These are phyloP conservation scores for Starmerella asiatica DNA, from an alignment of 805 yeast species.

Conservation along the genomic window DNA sequence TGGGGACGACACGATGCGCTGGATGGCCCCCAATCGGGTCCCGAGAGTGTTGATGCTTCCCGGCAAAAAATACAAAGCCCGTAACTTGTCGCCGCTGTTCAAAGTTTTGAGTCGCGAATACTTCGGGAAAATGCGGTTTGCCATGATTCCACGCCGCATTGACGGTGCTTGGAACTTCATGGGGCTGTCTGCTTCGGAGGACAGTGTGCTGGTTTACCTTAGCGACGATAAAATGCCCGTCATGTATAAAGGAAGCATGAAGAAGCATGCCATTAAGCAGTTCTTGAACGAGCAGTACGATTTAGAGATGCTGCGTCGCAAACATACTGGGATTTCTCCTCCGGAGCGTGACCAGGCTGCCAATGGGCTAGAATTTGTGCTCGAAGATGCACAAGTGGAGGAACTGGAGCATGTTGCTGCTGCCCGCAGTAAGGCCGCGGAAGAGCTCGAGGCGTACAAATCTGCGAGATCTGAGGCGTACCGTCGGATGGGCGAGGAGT, in stretches of 20 bases:
- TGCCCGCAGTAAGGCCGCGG: slow-evolving; percentile 7
- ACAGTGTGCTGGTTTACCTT: slow-evolving; percentile 21
- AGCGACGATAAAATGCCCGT: slow-evolving; percentile 19
- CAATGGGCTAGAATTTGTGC: slow-evolving; percentile 19
- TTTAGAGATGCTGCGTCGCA: slow-evolving; percentile 20
- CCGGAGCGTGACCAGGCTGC: slow-evolving; percentile 18
- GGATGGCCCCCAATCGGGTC: slow-evolving; percentile 19
- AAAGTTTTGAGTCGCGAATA: slow-evolving; percentile 25
- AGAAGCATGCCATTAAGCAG: slow-evolving; percentile 18
- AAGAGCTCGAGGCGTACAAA: slow-evolving; percentile 3
- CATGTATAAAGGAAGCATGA: slow-evolving; percentile 24
- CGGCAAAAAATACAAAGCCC: slow-evolving; percentile 20
- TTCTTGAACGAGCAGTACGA: slow-evolving; percentile 23
- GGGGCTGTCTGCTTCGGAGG: slow-evolving; percentile 19
- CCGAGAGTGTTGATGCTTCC: slow-evolving; percentile 24
- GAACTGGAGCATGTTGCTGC: slow-evolving; percentile 16
- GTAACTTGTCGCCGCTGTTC: slow-evolving; percentile 23
- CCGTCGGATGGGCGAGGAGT: slow-evolving; percentile 10
- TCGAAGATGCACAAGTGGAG: slow-evolving; percentile 19
- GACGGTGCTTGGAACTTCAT: slow-evolving; percentile 21
- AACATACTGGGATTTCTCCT: slow-evolving; percentile 1
- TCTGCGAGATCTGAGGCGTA: slow-evolving; percentile 15
- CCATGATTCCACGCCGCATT: slow-evolving; percentile 21
- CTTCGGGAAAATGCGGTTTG: slow-evolving; percentile 23
- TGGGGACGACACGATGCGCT: slow-evolving; percentile 17